Conservation (phyloP, 805 yeast species). For the Ogataea allantospora region DNA sequence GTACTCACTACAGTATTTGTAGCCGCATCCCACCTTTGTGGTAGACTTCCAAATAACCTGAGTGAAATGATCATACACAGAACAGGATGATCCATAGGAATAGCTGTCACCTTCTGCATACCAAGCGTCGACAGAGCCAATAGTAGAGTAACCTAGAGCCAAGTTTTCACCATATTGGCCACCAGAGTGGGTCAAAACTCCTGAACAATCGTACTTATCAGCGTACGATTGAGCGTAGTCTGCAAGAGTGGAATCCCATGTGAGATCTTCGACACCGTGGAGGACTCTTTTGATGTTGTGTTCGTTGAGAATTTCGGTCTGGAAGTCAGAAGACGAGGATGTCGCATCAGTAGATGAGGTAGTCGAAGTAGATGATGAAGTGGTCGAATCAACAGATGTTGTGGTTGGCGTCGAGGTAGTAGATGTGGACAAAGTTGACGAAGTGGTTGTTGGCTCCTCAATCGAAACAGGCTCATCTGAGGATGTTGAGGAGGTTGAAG, state of each 20-base stretch:
- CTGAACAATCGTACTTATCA: slow-evolving; percentile 53
- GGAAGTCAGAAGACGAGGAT: slow-evolving; percentile 22
- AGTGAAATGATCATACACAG: slow-evolving; percentile 62
- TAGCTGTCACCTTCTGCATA: slow-evolving; percentile 61
- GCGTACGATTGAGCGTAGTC: slow-evolving; percentile 61
- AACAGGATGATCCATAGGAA: slow-evolving; percentile 52
- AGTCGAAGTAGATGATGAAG: slow-evolving; percentile 20
- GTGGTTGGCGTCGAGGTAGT: slow-evolving; percentile 10
- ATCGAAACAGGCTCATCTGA: neutral
- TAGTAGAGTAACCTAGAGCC: slow-evolving; percentile 62
- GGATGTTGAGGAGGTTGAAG: slow-evolving; percentile 5
- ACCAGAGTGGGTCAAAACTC: slow-evolving; percentile 59
- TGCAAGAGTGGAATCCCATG: slow-evolving; percentile 57
- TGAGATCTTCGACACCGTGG: slow-evolving; percentile 50
- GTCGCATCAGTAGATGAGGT: slow-evolving; percentile 19
- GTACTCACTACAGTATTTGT: slow-evolving; percentile 42
- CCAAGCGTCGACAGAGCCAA: slow-evolving; percentile 68
- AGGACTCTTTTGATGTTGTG: slow-evolving; percentile 61
- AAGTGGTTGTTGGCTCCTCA: neutral
- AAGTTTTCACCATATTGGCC: slow-evolving; percentile 76
- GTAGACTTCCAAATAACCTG: slow-evolving; percentile 70
- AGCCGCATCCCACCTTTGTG: slow-evolving; percentile 65
- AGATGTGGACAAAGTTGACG: neutral
- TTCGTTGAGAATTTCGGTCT: slow-evolving; percentile 45
- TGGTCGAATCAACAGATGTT: slow-evolving; percentile 7